phyloP scores from a whole-genome alignment of 306 rosid species.

The Dryas drummondii region DNA sequence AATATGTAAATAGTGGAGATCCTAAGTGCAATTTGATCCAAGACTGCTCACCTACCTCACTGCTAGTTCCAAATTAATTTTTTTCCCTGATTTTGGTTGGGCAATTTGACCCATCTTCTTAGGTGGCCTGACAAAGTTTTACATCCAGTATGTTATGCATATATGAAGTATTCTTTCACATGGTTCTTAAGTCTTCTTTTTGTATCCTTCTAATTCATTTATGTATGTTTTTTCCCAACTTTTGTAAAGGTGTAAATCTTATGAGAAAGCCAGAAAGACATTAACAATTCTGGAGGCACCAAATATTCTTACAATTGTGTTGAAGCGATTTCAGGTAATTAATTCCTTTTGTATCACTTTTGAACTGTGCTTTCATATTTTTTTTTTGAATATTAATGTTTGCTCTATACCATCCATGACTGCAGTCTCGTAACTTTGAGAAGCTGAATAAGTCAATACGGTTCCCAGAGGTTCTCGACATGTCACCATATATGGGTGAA shows the following conservation, averaged over 20 bases:
- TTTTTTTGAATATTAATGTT: constrained; percentile 18
- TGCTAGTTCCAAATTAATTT: background rate
- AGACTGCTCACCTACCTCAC: background rate
- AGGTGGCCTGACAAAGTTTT: background rate
- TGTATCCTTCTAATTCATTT: background rate
- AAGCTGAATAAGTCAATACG: constrained; percentile 62
- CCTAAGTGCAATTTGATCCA: background rate
- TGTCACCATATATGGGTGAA: constrained; percentile 70
- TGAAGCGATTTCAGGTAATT: constrained; percentile 77
- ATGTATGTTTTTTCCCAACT: constrained; percentile 8
- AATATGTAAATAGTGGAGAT: background rate
- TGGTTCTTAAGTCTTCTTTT: background rate
- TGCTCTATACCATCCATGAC: constrained; percentile 26
- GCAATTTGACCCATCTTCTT: background rate
- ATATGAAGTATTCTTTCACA: background rate
- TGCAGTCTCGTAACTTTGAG: constrained; percentile 74
- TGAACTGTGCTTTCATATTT: background rate
- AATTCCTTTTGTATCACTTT: constrained; percentile 21
- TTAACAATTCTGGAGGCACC: constrained; percentile 73
- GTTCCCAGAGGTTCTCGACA: constrained; percentile 63
- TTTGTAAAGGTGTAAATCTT: constrained; percentile 60
- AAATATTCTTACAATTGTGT: constrained; percentile 73
- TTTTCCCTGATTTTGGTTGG: background rate
- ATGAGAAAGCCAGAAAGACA: constrained; percentile 76
- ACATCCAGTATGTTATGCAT: background rate